phyloP scores from a whole-genome alignment of 257 asterid genomes.

The Marsdenia floribunda region DNA sequence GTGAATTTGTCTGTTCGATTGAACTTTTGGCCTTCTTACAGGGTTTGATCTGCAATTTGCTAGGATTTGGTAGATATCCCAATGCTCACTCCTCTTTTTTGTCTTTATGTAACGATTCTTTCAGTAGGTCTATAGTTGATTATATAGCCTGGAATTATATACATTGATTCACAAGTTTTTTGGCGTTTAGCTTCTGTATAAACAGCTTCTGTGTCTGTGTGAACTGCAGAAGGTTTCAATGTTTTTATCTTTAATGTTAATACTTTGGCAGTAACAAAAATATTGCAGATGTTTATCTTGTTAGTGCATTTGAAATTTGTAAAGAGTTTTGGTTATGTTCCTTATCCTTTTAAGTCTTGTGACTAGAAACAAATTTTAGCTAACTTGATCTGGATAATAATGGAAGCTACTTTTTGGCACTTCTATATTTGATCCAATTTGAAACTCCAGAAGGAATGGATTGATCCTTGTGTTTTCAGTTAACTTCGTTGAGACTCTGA shows the following conservation, averaged over 20 bases:
- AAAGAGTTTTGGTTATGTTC: background rate
- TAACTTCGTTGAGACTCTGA: background rate
- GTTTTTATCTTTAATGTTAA: background rate
- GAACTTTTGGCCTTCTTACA: background rate
- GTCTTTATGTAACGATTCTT: background rate
- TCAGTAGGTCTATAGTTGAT: background rate
- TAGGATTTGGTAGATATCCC: background rate
- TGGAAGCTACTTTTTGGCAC: background rate
- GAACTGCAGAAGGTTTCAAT: background rate
- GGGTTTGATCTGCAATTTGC: background rate
- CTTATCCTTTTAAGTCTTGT: background rate
- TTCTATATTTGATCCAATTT: background rate
- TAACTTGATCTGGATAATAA: background rate
- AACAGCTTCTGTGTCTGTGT: background rate
- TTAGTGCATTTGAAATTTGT: background rate
- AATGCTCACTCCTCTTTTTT: background rate
- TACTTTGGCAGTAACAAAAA: background rate
- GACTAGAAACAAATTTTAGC: background rate
- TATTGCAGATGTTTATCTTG: background rate
- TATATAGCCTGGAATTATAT: background rate
- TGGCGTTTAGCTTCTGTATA: background rate
- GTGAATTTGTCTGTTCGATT: background rate
- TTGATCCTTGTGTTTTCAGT: background rate
- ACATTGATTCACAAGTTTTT: background rate
- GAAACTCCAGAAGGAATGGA: background rate